phyloP scores from a whole-genome alignment of 495 filamentous ascomycete species.

The Podospora anserina region DNA sequence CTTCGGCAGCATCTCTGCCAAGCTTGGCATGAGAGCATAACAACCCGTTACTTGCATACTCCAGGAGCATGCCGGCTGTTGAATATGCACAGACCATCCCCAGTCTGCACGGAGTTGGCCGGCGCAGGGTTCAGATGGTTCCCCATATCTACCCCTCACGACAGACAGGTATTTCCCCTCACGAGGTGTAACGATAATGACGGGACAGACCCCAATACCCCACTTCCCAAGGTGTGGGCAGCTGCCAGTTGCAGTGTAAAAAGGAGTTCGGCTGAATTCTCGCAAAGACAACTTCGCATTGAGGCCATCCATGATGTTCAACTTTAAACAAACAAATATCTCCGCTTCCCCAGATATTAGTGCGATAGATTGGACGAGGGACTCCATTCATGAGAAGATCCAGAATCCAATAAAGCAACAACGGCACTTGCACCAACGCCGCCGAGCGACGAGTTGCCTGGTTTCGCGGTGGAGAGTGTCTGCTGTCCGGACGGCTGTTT shows the following conservation, averaged over 20 bases:
- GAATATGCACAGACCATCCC: neutral
- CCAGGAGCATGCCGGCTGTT: neutral
- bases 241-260: neutral
- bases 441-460: neutral
- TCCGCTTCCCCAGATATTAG: constrained; percentile 12
- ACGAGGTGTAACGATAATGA: neutral
- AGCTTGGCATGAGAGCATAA: neutral
- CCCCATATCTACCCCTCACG: neutral
- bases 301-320: constrained; percentile 3
- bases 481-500: neutral
- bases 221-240: neutral
- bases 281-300: constrained; percentile 1
- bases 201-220: neutral
- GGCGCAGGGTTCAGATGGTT: neutral
- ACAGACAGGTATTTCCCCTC: neutral
- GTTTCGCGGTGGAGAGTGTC: neutral
- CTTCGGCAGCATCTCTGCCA: neutral
- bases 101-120: neutral
- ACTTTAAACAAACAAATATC: neutral
- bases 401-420: neutral
- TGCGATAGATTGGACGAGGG: constrained; percentile 4
- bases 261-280: neutral
- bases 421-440: too few relatives aligned
- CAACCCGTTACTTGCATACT: neutral
- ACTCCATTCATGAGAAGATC: neutral